Conservation (phyloP, 1,139 yeast genomes). For the Spencermartinsiella ligniputridi region DNA sequence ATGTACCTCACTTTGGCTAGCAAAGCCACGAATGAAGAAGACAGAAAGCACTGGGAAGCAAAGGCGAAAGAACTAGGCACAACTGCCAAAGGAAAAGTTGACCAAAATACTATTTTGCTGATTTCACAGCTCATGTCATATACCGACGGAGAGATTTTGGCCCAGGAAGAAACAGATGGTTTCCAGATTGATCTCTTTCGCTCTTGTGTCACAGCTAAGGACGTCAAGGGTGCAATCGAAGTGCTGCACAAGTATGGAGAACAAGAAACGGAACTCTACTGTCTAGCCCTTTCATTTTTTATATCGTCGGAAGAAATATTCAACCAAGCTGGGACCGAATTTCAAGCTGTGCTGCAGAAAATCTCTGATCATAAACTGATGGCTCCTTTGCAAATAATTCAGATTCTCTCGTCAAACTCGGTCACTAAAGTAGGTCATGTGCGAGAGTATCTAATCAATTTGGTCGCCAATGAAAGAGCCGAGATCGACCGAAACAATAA, state of each 20-base stretch:
- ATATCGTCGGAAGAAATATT: conserved; percentile 55
- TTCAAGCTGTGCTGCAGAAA: conserved; percentile 48
- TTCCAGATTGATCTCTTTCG: conserved; percentile 64
- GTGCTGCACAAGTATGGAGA: conserved; percentile 59
- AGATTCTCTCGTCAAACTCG: conserved; percentile 58
- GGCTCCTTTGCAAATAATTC: conserved; percentile 73
- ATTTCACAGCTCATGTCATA: conserved; percentile 51
- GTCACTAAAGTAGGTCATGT: conserved; percentile 71
- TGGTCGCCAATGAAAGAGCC: conserved; percentile 54
- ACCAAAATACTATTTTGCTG: conserved; percentile 56
- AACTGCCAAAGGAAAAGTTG: conserved; percentile 43
- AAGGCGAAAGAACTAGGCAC: conserved; percentile 58
- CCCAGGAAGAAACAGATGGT: conserved; percentile 38
- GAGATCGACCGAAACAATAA: conserved; percentile 68
- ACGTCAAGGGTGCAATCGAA: conserved; percentile 53
- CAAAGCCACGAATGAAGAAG: conserved; percentile 36
- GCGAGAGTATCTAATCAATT: conserved; percentile 62
- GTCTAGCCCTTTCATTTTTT: conserved; percentile 60
- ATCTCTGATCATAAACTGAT: conserved; percentile 53
- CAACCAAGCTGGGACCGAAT: conserved; percentile 50
- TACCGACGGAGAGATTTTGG: conserved; percentile 23
- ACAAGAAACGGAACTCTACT: conserved; percentile 59
- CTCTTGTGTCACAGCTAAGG: conserved; percentile 54
- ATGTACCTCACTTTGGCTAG: conserved; percentile 65
- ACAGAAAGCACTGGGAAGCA: conserved; percentile 49